These are phyloP conservation scores for Lojkania enalia DNA, from an alignment of 2,329 filamentous ascomycete genomes.

Conservation along the genomic window DNA sequence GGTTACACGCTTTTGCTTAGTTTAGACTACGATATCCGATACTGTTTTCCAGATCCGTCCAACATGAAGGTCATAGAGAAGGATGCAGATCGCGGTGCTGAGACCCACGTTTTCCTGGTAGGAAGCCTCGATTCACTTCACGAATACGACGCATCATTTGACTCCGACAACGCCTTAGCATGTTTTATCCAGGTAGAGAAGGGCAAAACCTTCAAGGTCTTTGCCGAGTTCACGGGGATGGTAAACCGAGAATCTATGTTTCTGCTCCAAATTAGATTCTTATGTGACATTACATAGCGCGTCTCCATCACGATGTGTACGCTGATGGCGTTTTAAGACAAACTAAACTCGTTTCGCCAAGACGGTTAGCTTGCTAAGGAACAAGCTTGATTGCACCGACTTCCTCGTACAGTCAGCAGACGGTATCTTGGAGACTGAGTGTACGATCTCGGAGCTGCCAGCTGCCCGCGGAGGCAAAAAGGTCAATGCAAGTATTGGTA, in stretches of 20 bases:
- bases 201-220: conserved; percentile 37
- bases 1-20: too few species aligned
- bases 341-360: conserved; percentile 9
- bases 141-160: conserved; percentile 41
- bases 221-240: conserved; percentile 36
- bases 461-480: conserved; percentile 8
- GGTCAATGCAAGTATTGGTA: conserved; percentile 28
- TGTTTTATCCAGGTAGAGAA: conserved; percentile 44
- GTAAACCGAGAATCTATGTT: conserved; percentile 16
- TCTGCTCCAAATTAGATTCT: background rate
- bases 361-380: conserved; percentile 19
- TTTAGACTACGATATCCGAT: too few species aligned
- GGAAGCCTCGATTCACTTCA: conserved; percentile 27
- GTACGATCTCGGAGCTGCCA: background rate
- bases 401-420: conserved; percentile 23
- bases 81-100: conserved; percentile 37
- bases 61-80: conserved; percentile 46
- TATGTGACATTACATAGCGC: conserved; percentile 21
- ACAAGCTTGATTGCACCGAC: conserved; percentile 22
- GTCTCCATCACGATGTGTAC: conserved; percentile 40
- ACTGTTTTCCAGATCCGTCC: too few species aligned
- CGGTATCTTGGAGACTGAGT: background rate
- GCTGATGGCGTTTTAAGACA: conserved; percentile 44
- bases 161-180: conserved; percentile 30
- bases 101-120: conserved; percentile 30